Percentiles rank a stretch among this genome's conserved stretches.
These are phyloP conservation scores for Ottelia alismoides DNA, from an alignment of 106 monocot genomes.

Conservation along the genomic window DNA sequence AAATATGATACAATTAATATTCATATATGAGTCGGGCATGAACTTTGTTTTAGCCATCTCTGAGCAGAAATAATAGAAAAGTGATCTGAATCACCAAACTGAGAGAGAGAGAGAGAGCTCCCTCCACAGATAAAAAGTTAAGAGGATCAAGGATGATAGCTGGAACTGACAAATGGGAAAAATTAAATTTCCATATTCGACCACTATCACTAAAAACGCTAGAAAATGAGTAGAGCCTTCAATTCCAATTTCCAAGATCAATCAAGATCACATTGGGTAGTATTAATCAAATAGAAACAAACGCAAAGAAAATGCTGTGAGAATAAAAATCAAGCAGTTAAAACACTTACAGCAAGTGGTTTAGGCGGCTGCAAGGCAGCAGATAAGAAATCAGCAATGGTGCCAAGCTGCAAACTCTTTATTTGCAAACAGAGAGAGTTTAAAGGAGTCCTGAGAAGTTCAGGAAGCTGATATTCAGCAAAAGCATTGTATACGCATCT, in stretches of 20 bases:
- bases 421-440: conserved; percentile 98
- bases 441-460: conserved; percentile 91
- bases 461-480: conserved; percentile 96
- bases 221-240: no score
- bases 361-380: conserved; percentile 95
- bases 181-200: no score
- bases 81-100: no score
- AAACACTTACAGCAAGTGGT: conserved; percentile 59
- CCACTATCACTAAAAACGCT: no score
- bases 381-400: conserved; percentile 79
- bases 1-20: no score
- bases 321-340: neutral
- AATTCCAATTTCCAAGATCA: no score
- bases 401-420: conserved; percentile 90
- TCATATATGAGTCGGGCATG: no score
- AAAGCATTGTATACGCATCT: conserved; percentile 97
- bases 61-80: neutral
- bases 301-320: neutral
- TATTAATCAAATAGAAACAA: neutral
- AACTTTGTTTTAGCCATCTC: no score
- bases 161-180: no score
- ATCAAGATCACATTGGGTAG: no score
- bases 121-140: neutral
- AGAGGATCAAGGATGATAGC: neutral
- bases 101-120: no score